These are phyloP conservation scores for Vitis amurensis DNA, from an alignment of 164 flowering plant species.

Conservation along the genomic window DNA sequence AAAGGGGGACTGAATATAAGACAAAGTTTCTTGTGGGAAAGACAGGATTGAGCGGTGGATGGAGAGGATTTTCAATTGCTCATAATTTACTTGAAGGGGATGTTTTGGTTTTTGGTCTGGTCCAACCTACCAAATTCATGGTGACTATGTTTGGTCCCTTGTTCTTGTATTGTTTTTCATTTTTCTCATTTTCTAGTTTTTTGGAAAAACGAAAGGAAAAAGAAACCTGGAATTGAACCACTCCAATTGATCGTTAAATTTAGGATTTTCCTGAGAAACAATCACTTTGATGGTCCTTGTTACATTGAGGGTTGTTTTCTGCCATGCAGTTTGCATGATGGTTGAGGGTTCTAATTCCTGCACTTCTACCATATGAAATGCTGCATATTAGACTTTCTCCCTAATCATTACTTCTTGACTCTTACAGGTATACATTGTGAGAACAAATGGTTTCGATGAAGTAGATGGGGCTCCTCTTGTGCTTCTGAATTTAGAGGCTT, in stretches of 20 bases:
- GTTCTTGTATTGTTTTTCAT: too few relatives aligned
- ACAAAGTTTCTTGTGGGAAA: constrained; percentile 17
- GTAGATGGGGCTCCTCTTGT: constrained; percentile 36
- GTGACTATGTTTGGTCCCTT: constrained; percentile 10
- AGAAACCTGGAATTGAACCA: too few relatives aligned
- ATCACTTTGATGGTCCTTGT: too few relatives aligned
- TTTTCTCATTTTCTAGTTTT: too few relatives aligned
- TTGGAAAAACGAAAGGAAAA: too few relatives aligned
- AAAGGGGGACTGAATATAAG: constrained; percentile 15
- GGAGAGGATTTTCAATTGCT: constrained; percentile 31
- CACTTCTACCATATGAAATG: too few relatives aligned
- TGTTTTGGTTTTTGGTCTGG: constrained; percentile 30
- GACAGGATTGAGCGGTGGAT: constrained; percentile 35
- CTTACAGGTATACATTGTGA: constrained; percentile 45
- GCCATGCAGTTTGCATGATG: too few relatives aligned
- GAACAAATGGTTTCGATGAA: constrained; percentile 27
- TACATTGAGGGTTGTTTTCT: too few relatives aligned
- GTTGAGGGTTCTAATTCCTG: too few relatives aligned
- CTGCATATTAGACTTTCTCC: too few relatives aligned
- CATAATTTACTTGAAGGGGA: constrained; percentile 33
- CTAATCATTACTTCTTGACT: background rate
- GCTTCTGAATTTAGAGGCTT: constrained; percentile 23
- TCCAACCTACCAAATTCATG: constrained; percentile 26
- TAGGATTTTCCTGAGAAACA: too few relatives aligned
- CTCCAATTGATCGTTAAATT: too few relatives aligned